Evolutionary conservation across 192 early-diverging fungal species (phyloP), one percentile per base, ranked within the genome.

Genomic region (Podila verticillata): DNA sequence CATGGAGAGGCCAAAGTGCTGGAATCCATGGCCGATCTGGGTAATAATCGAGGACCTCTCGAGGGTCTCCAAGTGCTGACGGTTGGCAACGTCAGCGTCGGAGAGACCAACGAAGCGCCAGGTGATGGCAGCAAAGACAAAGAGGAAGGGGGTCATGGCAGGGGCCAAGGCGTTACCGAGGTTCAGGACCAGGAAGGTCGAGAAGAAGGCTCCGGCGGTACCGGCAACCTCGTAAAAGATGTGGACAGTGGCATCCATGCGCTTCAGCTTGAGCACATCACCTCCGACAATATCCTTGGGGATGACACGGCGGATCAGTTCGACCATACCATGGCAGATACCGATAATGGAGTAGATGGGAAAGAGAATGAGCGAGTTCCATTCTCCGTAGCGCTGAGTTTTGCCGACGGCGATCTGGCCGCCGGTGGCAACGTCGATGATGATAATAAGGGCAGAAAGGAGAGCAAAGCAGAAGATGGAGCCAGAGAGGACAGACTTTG

Each of bases 231-330:
- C 89, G 65, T 88, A 90, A 59, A 83, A 86, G 61, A 90, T 72
- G 59, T 90, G 89, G 48, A 90, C 89, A 32, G 65, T 73, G 26
- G 84, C 80, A 63, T 90, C 89, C 88, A 90, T 90, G 39, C 65
- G 67, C 77, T 86, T 88, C 65, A 90, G 83, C 82, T 90, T 90
- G 60, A 82, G 57, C 17, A 86, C 84, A 80, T 90, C 80, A 47
- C 88, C 89, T 44, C 89, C 89, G 48, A 90, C 88, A 57, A 89
- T 85, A 67, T 89, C 88, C n/a, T 68, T 64, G 35, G 88, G 88
- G 22, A 89, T 86, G 63, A 90, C 83, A 68, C 89, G 88, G 17
- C 89, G 88, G 29, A 90, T 87, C 17, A 90, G 74, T 59, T 90
- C 89, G 22, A 90, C 77, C 71, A 87, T 85, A 26, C 88, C 88